phyloP scores from a whole-genome alignment of 192 early-diverging fungal species.

The Rhizophagus clarus region DNA sequence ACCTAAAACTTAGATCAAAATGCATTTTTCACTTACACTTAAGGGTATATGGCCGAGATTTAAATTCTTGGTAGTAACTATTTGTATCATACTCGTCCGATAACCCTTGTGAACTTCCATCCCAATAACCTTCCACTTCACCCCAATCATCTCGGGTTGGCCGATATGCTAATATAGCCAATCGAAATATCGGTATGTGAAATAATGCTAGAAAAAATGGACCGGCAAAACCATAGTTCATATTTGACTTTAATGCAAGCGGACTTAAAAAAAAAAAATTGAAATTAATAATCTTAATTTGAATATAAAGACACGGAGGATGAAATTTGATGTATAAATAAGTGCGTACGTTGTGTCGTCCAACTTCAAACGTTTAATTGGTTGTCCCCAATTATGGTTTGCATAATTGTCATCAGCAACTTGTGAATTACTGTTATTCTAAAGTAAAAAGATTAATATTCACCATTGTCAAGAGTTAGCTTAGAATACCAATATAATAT shows the following conservation, averaged over 20 bases:
- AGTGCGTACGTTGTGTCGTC: constrained; percentile 13
- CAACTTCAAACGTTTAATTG: constrained; percentile 7
- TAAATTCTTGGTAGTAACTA: neutral
- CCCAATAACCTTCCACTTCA: constrained; percentile 38
- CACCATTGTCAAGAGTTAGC: neutral
- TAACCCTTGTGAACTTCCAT: constrained; percentile 32
- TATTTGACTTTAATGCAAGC: constrained; percentile 37
- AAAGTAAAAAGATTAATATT: neutral
- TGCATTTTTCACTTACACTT: neutral
- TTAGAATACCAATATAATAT: neutral
- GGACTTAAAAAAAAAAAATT: constrained; percentile 32
- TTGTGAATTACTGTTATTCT: constrained; percentile 4
- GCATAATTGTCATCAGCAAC: neutral
- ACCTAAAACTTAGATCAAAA: neutral
- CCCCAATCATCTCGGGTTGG: constrained; percentile 44
- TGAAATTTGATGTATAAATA: neutral
- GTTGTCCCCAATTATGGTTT: constrained; percentile 9
- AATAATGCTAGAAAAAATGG: constrained; percentile 45
- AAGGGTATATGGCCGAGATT: neutral
- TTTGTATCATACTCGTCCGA: neutral
- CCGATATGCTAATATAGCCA: constrained; percentile 36
- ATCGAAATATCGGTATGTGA: constrained; percentile 42
- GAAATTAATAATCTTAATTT: neutral
- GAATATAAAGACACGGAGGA: neutral
- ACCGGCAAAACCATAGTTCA: constrained; percentile 34